Percentiles rank a stretch among this genome's conserved stretches.
phyloP scores from a whole-genome alignment of 139 green algal species.

The Chlamydomonas schloesseri region DNA sequence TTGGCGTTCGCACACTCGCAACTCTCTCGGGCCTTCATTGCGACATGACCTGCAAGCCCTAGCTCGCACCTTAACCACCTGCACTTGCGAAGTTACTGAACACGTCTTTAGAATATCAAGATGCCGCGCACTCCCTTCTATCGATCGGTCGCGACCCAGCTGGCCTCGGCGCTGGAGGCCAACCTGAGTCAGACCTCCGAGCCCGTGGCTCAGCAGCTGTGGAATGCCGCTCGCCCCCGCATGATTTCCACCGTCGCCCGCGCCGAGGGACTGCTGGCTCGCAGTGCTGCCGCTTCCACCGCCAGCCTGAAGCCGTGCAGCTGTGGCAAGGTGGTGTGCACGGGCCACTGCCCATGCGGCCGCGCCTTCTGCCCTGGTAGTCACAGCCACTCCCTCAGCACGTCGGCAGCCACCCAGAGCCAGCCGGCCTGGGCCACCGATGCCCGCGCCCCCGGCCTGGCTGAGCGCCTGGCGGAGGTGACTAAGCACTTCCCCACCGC shows the following conservation, averaged over 20 bases:
- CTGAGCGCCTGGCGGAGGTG: slow-evolving; percentile 42
- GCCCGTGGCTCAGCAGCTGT: neutral
- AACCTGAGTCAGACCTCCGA: neutral
- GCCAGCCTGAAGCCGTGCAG: slow-evolving; percentile 26
- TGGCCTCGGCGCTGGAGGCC: neutral
- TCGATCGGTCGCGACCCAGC: neutral
- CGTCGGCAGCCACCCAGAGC: neutral
- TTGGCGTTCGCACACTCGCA: too few relatives aligned
- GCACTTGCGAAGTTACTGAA: neutral
- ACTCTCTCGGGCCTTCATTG: too few relatives aligned
- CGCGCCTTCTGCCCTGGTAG: neutral
- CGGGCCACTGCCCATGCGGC: neutral
- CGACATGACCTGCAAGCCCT: too few relatives aligned
- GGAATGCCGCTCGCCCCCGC: neutral
- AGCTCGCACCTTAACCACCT: neutral
- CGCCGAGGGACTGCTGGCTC: neutral
- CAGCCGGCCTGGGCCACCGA: slow-evolving; percentile 18
- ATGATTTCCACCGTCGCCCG: slow-evolving; percentile 6
- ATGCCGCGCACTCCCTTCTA: slow-evolving; percentile 13
- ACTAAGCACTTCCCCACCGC: slow-evolving; percentile 76
- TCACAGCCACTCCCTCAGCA: slow-evolving; percentile 26
- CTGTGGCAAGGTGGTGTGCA: slow-evolving; percentile 51
- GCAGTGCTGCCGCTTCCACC: neutral
- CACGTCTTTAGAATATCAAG: neutral
- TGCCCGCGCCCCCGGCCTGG: slow-evolving; percentile 13